Conservation (phyloP, 139 green algal species). For the Coelastrella sp. region DNA sequence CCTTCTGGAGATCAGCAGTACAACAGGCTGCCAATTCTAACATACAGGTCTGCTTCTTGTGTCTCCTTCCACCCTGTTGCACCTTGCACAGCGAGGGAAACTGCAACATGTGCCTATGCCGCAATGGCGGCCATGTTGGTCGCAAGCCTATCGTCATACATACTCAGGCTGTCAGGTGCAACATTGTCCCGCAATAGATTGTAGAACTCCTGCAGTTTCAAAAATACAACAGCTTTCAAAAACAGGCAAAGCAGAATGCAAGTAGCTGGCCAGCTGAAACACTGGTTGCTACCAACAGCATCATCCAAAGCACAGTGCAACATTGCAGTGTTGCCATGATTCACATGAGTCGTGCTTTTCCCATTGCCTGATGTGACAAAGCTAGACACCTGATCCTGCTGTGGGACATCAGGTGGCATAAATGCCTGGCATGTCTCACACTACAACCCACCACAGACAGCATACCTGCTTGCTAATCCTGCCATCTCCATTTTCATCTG, state of each 20-base stretch:
- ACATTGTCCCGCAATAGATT: slow-evolving; percentile 46
- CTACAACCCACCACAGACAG: background rate
- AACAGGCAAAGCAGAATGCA: background rate
- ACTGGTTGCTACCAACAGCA: background rate
- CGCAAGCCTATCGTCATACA: slow-evolving; percentile 45
- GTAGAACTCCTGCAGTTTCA: slow-evolving; percentile 38
- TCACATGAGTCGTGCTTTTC: no score
- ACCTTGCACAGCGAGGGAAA: no score
- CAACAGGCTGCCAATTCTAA: no score
- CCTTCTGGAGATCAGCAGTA: no score
- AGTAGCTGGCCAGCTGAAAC: background rate
- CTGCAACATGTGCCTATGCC: no score
- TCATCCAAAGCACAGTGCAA: no score
- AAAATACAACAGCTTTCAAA: background rate
- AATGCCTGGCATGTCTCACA: background rate
- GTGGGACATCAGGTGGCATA: background rate
- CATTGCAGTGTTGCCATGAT: no score
- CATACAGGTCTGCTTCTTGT: no score
- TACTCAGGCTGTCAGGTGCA: slow-evolving; percentile 39
- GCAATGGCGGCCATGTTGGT: slow-evolving; percentile 29
- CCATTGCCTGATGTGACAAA: background rate
- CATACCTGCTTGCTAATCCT: slow-evolving; percentile 74
- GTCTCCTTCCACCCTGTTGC: no score
- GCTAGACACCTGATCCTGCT: background rate
- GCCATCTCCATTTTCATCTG: slow-evolving; percentile 88